Base-by-base conservation (phyloP, 2,329 filamentous ascomycete species). In the Pestalotiopsis fici region DNA sequence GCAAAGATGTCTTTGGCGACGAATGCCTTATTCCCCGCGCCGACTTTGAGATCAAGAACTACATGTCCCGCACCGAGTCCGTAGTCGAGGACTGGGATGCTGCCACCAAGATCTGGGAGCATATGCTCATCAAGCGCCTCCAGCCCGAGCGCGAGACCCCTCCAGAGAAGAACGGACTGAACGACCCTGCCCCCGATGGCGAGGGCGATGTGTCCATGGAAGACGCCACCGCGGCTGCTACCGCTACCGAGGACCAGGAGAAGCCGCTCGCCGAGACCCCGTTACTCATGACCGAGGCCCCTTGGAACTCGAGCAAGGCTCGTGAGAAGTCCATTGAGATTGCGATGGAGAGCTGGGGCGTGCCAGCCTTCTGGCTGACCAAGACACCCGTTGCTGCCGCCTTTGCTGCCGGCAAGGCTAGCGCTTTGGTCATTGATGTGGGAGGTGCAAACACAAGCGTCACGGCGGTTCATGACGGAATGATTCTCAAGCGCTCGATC, bases 81-180 rank as follows among this genome's bases (percentile, higher is more conserved):
- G 88, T 95, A 63, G 96, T 99, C 60, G 93, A 98, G 79, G 95
- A 99, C 80, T 99, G 96, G 96, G 96, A 99, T 71, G 90, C 91
- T 61, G 95, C 95, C 31, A 88, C 93, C 68, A 91, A 91, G 78
- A 83, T 98, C 66, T 99, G 95, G 95, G 95, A 98, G 79, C 91
- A 97, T 80, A 90, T 94, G 75, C 92, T 99, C 70, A 93, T 95
- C 68, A 94, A 93, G 73, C 90, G 94, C 70, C 86, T 99, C 72
- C 97, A 96, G 64, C 93, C 93, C 67, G 86, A 90, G 65, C 90
- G 89, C 73, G 88, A 90, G 59, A 89, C 88, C 7, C 87, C 90
- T 59, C 90, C 93, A 1, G 84, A 88, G 23, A 91, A 90, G 76
- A 96, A 97, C 77, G 92, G 93, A 23, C 82, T 95, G 69, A 97